phyloP scores from a whole-genome alignment of 495 filamentous ascomycete genomes.

The Xylaria flabelliformis region DNA sequence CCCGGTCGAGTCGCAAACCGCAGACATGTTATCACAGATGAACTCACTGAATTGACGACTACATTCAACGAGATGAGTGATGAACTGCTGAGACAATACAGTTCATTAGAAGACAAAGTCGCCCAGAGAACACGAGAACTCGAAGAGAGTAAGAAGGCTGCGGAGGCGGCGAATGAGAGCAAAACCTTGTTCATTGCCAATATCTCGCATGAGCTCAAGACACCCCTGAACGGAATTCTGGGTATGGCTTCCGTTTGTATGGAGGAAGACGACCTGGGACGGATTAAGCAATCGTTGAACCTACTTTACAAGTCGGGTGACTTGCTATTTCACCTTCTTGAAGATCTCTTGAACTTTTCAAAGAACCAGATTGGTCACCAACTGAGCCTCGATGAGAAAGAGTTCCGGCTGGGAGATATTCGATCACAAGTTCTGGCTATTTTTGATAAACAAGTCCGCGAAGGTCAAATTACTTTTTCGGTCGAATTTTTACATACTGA shows the following conservation, averaged over 20 bases:
- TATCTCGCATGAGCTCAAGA: conserved; percentile 93
- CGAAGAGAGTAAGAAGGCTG: conserved; percentile 87
- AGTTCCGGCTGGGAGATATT: conserved; percentile 82
- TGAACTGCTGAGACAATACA: conserved; percentile 85
- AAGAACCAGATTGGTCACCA: conserved; percentile 90
- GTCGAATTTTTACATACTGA: conserved; percentile 70
- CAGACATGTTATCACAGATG: conserved; percentile 79
- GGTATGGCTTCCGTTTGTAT: conserved; percentile 93
- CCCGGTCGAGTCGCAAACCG: conserved; percentile 79
- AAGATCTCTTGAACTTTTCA: conserved; percentile 88
- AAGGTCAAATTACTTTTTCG: conserved; percentile 72
- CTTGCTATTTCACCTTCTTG: conserved; percentile 83
- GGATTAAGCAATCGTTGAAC: conserved; percentile 80
- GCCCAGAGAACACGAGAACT: conserved; percentile 80
- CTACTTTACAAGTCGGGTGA: conserved; percentile 92
- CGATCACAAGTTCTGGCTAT: conserved; percentile 79
- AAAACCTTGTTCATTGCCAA: conserved; percentile 97
- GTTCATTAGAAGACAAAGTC: conserved; percentile 81
- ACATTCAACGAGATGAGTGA: conserved; percentile 96
- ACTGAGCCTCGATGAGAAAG: conserved; percentile 79
- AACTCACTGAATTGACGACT: conserved; percentile 82
- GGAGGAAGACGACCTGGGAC: conserved; percentile 78
- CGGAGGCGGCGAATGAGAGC: conserved; percentile 90
- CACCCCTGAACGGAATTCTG: conserved; percentile 89
- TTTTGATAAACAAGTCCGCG: conserved; percentile 86